A percentile compares a stretch with the other conserved stretches of the same genome.
Conservation (phyloP, 768 basidiomycete genomes). For the Amanita molliuscula region DNA sequence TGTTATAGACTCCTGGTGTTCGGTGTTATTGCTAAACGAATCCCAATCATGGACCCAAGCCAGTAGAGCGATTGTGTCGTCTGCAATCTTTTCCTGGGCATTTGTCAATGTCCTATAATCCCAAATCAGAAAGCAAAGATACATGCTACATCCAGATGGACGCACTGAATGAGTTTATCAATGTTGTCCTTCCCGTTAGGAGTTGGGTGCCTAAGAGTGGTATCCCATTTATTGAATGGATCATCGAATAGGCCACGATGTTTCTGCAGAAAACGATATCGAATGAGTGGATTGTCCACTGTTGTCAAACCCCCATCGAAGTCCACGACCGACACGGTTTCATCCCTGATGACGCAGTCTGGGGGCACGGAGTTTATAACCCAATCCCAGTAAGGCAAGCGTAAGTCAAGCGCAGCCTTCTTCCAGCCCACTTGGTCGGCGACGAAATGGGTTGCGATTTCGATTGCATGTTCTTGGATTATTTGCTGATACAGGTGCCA, state of each 20-base stretch:
- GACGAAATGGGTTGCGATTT: constrained; percentile 31
- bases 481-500: constrained; percentile 28
- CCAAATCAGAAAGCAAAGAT: background rate
- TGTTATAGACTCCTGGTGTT: constrained; percentile 24
- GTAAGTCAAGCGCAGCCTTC: constrained; percentile 23
- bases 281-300: constrained; percentile 24
- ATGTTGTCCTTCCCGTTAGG: constrained; percentile 21
- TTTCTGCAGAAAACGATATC: constrained; percentile 19
- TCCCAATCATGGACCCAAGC: constrained; percentile 28
- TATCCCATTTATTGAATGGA: constrained; percentile 21
- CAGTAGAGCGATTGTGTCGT: constrained; percentile 27
- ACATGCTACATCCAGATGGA: background rate
- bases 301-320: constrained; percentile 16
- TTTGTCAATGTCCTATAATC: constrained; percentile 13
- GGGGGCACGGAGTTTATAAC: constrained; percentile 28
- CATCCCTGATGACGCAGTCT: constrained; percentile 20
- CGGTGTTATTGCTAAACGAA: constrained; percentile 36
- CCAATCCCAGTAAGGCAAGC: constrained; percentile 45
- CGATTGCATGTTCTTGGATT: constrained; percentile 26
- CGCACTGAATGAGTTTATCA: constrained; percentile 17
- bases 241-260: constrained; percentile 18
- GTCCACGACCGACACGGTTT: constrained; percentile 18
- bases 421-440: constrained; percentile 19
- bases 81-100: constrained; percentile 16
- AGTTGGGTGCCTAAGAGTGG: constrained; percentile 24